Percentiles rank a stretch among this genome's conserved stretches.
These are phyloP conservation scores for Venturia aucupariae DNA, from an alignment of 2,329 filamentous ascomycete species.

Conservation along the genomic window DNA sequence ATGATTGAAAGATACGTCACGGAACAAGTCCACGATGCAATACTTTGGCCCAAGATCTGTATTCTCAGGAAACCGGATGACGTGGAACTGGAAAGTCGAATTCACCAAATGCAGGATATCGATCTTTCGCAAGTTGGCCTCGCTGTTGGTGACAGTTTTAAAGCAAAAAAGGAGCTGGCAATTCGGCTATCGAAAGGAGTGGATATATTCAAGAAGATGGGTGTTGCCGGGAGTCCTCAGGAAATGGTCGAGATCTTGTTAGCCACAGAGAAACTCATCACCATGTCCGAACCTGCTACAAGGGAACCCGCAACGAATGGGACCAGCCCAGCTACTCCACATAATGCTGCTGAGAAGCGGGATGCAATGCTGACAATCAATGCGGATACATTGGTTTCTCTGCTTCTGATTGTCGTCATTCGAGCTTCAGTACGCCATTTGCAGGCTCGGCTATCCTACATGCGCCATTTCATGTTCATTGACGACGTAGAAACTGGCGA, in stretches of 20 bases:
- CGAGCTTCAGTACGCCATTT: conserved; percentile 79
- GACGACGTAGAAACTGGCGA: conserved; percentile 96
- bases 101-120: conserved; percentile 85
- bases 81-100: conserved; percentile 76
- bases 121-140: conserved; percentile 95
- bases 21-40: conserved; percentile 77
- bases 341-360: conserved; percentile 39
- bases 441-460: conserved; percentile 83
- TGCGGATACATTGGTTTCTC: conserved; percentile 84
- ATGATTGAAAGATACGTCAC: conserved; percentile 91
- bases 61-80: conserved; percentile 73
- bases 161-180: conserved; percentile 73
- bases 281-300: conserved; percentile 16
- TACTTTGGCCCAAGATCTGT: conserved; percentile 76
- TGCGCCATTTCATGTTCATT: conserved; percentile 94
- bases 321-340: conserved; percentile 6
- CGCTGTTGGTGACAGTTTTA: conserved; percentile 65
- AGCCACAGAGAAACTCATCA: conserved; percentile 44
- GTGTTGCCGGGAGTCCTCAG: conserved; percentile 66
- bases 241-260: conserved; percentile 80
- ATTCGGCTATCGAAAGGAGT: conserved; percentile 68
- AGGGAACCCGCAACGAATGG: conserved; percentile 7
- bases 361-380: conserved; percentile 57
- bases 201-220: conserved; percentile 82
- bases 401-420: conserved; percentile 87